These are phyloP conservation scores for Zygosaccharomyces siamensis DNA, from an alignment of 805 yeast species.

Conservation along the genomic window DNA sequence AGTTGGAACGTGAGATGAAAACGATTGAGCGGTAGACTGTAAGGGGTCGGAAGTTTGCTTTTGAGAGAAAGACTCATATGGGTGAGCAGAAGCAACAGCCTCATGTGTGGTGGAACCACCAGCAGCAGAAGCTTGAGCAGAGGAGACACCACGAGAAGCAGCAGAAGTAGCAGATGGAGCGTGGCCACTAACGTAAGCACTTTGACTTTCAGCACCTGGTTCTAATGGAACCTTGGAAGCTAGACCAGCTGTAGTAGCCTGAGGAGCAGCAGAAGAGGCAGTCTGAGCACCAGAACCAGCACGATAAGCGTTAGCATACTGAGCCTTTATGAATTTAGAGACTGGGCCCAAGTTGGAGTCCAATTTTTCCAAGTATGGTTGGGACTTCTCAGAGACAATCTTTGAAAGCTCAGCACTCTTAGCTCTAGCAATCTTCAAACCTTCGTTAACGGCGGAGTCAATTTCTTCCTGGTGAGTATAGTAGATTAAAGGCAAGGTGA, in stretches of 20 bases:
- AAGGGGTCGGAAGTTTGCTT: not conserved
- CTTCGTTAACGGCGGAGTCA: conserved; percentile 53
- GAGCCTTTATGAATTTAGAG: conserved; percentile 50
- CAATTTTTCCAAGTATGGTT: conserved; percentile 55
- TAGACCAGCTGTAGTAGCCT: conserved; percentile 1
- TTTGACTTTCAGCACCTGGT: conserved; percentile 6
- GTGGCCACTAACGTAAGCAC: conserved; percentile 3
- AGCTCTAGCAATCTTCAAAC: conserved; percentile 43
- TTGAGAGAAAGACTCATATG: conserved; percentile 28
- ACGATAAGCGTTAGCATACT: conserved; percentile 46
- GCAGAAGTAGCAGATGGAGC: conserved; percentile 26
- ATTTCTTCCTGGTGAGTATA: conserved; percentile 70
- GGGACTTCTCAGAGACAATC: conserved; percentile 50
- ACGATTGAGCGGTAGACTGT: not conserved
- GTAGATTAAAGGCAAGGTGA: conserved; percentile 74
- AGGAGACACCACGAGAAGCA: conserved; percentile 38
- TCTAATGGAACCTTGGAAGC: conserved; percentile 27
- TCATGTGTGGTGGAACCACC: conserved; percentile 2
- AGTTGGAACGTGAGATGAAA: not conserved
- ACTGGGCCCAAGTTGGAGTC: conserved; percentile 64
- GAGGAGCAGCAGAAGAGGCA: conserved; percentile 19
- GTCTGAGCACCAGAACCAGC: conserved; percentile 41
- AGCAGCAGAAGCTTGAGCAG: conserved; percentile 1
- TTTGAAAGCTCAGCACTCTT: conserved; percentile 44
- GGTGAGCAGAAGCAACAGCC: not conserved